Base-by-base conservation (phyloP, 139 green algal species). In the Auxenochlorella protothecoides region DNA sequence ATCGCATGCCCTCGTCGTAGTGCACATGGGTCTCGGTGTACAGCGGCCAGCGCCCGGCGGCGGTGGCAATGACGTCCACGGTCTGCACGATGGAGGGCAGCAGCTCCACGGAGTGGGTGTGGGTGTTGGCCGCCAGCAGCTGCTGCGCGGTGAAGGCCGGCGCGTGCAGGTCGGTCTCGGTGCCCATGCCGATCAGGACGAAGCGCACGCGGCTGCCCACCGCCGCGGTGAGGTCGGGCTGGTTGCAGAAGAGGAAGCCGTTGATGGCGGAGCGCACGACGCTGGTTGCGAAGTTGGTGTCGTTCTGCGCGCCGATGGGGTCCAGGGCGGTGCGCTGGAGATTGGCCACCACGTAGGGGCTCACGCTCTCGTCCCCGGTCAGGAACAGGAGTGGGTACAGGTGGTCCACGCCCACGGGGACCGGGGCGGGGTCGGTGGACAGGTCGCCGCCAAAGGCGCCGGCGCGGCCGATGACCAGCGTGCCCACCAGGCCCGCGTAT, bases 181-280 rank as follows among this genome's bases (percentile, higher is more conserved):
- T 73, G 14, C 84, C 84, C 64, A 84, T 76, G 55, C 76, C 81
- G 9, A 86, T 55, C 11, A 85, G 51, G 5, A 80, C 55, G 55
- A 72, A 68, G 15, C 82, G 79, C 66, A 84, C 68, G n/a, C 12
- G 74, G 61, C 53, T 52, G 11, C 63, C 68, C 9, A 15, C 13
- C 9, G 66, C 6, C 51, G 81, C 60, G n/a, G 70, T 15, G 55
- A 87, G 55, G 7, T 73, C 76, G 5, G 78, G 78, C 53, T 74
- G 55, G 71, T 87, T 84, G 81, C 83, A 88, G 75, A 80, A 88
- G 27, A 88, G 2, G 68, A 69, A 77, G 51, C 83, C 82, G 66
- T 86, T 86, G 69, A 87, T 76, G 55, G 13, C 14, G 63, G 86
- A 81, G 78, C 72, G 86, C 6, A 87, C 63, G 71, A 83, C 83